Percentiles rank a stretch among this genome's conserved stretches.
Evolutionary conservation across 768 basidiomycete genomes (phyloP).

Genomic region (Nevesoporus exiguus): DNA sequence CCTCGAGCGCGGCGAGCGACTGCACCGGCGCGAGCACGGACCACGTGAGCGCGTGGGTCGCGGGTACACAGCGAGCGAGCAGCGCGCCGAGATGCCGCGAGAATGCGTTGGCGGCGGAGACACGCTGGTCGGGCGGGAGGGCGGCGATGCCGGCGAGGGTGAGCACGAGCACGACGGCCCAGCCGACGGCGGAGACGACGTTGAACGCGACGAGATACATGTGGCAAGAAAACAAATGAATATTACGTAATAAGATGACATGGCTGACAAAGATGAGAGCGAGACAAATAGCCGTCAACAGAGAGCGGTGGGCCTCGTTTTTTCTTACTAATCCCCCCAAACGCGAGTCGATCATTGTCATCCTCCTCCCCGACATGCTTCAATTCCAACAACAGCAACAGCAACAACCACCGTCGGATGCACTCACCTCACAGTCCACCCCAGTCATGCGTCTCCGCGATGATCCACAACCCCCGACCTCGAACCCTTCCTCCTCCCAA

Average conservation of each 20-base stretch:
- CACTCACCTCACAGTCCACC: conserved; percentile 5
- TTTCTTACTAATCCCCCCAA: conserved; percentile 37
- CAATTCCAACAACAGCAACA: conserved; percentile 25
- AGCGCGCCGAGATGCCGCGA: conserved; percentile 32
- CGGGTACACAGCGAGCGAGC: conserved; percentile 38
- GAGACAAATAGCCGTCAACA: conserved; percentile 12
- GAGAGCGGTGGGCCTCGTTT: conserved; percentile 12
- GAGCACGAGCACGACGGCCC: conserved; percentile 65
- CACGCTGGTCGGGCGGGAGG: conserved; percentile 10
- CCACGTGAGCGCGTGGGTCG: conserved; percentile 50
- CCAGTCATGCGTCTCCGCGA: conserved; percentile 61
- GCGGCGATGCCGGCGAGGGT: conserved; percentile 45
- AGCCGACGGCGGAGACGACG: conserved; percentile 65
- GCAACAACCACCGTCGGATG: conserved; percentile 15
- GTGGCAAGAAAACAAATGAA: too few relatives aligned
- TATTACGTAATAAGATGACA: conserved; percentile 9
- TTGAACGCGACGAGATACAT: conserved; percentile 81
- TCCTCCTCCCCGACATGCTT: conserved; percentile 25
- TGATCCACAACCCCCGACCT: conserved; percentile 34
- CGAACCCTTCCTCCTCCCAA: conserved; percentile 16
- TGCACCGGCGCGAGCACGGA: conserved; percentile 72
- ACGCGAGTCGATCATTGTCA: conserved; percentile 30
- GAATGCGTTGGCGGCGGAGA: conserved; percentile 38
- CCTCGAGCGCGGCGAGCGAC: conserved; percentile 78
- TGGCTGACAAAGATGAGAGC: conserved; percentile 4